Percentiles rank a stretch among this genome's conserved stretches.
These are phyloP conservation scores for Urtica urens DNA, from an alignment of 306 rosid species.

Conservation along the genomic window DNA sequence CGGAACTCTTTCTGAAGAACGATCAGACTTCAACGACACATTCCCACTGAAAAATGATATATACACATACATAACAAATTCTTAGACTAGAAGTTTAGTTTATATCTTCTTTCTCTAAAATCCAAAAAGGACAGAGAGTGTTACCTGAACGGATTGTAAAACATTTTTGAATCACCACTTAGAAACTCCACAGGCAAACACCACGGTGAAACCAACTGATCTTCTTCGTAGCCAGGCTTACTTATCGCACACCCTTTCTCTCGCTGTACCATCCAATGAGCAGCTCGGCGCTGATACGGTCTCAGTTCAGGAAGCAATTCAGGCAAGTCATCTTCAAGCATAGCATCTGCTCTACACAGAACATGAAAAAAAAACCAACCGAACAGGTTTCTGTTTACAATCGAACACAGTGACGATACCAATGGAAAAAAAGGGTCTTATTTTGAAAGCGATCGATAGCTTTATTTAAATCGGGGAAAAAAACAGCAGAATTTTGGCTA, in stretches of 20 bases:
- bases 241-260: constrained; percentile 46
- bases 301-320: constrained; percentile 78
- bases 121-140: background rate
- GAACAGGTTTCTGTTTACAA: too few species aligned
- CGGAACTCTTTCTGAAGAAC: constrained; percentile 38
- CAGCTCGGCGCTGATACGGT: constrained; percentile 91
- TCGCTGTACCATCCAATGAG: constrained; percentile 86
- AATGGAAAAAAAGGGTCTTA: constrained; percentile 8
- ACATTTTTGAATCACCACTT: constrained; percentile 48
- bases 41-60: constrained; percentile 50
- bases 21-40: constrained; percentile 54
- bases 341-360: constrained; percentile 52
- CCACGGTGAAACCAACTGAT: constrained; percentile 51
- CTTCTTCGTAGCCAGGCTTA: constrained; percentile 33
- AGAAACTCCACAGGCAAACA: constrained; percentile 70
- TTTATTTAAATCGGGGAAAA: too few species aligned
- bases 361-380: constrained; percentile 8
- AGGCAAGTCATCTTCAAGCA: constrained; percentile 63
- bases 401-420: constrained; percentile 1
- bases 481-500: too few species aligned
- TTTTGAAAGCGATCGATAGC: too few species aligned
- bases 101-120: too few species aligned
- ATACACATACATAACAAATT: too few species aligned
- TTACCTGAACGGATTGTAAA: constrained; percentile 90
- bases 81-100: too few species aligned